These are phyloP conservation scores for Ophioceras dolichostomum DNA, from an alignment of 2,329 filamentous ascomycete genomes.

Conservation along the genomic window DNA sequence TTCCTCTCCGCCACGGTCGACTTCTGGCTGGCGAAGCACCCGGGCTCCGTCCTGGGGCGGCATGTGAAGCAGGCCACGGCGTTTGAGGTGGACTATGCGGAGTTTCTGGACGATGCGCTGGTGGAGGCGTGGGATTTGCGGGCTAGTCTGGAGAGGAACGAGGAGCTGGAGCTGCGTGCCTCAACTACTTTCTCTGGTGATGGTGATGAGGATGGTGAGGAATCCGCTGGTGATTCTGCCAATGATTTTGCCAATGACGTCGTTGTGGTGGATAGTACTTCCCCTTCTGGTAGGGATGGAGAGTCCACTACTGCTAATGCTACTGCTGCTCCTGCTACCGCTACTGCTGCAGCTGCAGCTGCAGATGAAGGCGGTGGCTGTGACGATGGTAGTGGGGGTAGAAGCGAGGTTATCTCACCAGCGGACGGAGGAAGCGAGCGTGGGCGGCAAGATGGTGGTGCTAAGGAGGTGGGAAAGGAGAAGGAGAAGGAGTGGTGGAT, in stretches of 20 bases:
- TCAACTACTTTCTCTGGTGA: not conserved
- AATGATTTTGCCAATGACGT: too few species aligned
- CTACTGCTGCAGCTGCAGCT: not conserved
- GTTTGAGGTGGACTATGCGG: constrained; percentile 92
- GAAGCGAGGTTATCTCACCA: too few species aligned
- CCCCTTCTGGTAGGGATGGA: too few species aligned
- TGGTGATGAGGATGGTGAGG: too few species aligned
- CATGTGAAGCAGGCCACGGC: constrained; percentile 71
- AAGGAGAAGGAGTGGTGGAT: constrained; percentile 76
- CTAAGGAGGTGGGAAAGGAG: not conserved
- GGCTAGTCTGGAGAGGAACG: constrained; percentile 64
- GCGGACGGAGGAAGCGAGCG: too few species aligned
- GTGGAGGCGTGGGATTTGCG: constrained; percentile 81
- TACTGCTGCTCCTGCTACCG: not conserved
- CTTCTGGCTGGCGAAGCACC: constrained; percentile 78
- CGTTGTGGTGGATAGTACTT: too few species aligned
- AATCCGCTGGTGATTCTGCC: too few species aligned
- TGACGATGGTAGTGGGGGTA: too few species aligned
- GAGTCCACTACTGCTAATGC: too few species aligned
- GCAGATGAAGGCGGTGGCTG: not conserved
- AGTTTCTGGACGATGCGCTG: constrained; percentile 89
- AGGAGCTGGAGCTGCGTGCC: constrained; percentile 18
- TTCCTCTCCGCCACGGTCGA: constrained; percentile 76
- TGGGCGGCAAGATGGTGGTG: too few species aligned
- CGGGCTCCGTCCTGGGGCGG: constrained; percentile 50